Base-by-base conservation (phyloP, 352 stramenopile species). In the Pythium sukuiense region DNA sequence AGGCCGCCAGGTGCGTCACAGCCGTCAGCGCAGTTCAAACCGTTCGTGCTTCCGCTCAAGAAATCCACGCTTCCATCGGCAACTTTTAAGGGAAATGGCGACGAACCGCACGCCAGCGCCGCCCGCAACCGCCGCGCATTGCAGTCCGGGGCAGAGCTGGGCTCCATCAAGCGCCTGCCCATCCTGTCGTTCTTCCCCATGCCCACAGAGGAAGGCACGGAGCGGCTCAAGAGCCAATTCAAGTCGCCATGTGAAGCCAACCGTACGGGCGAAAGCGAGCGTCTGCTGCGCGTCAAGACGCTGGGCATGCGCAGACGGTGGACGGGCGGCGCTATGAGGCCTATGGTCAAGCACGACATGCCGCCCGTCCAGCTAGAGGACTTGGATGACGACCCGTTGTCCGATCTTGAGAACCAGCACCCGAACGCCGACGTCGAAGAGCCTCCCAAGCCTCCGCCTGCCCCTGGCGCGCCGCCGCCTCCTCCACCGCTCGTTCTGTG, bases 161-260 rank as follows among this genome's bases (percentile, higher is more conserved):
- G 65, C 16, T 87, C 80, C 37, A 80, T 95, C 72, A 94, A 93
- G 72, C 76, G 81, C 6, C 76, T 96, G 52, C 88, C 86, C 18
- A 87, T 96, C 62, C 64, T 96, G 43, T 94, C 86, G 18, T 93
- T 96, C 66, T 65, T 96, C 48, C 80, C 87, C 30, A 77, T 89
- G 41, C 78, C 88, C 46, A 61, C 79, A 3, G 80, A 88, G 52
- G 74, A 81, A 26, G 74, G 78, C 20, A 76, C 81, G 24, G 73
- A 87, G 58, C 77, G 76, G 14, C 64, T 96, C 20, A 79, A 76
- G 16, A 75, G 83, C 45, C 80, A 76, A 26, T 96, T 96, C 73
- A 92, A 93, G 67, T 93, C 86, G 50, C 88, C 86, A 0, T 92
- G 83, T 50, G 83, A 76, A 49, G 78, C 73, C 9, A 74, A 76